Conservation (phyloP, 495 filamentous ascomycete species). For the Trichoderma erinaceum region DNA sequence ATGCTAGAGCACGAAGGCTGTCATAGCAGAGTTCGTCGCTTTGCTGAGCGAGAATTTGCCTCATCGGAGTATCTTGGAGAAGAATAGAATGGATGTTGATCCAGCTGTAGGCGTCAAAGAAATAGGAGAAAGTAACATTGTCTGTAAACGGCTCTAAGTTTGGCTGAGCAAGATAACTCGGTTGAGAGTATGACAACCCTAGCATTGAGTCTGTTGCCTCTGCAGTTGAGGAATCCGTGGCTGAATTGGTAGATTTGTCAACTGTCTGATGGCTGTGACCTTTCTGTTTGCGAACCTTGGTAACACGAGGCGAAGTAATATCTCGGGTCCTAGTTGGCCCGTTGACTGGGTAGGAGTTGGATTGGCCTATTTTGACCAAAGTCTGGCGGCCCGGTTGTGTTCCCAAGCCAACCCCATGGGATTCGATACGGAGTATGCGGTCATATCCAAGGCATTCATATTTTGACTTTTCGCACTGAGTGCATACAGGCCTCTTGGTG, state of each 20-base stretch:
- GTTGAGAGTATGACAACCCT: too few relatives aligned
- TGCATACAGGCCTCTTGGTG: conserved; percentile 24
- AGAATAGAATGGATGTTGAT: conserved; percentile 17
- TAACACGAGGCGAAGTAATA: background rate
- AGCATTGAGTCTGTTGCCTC: background rate
- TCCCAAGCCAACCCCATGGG: conserved; percentile 1
- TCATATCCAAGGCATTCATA: conserved; percentile 1
- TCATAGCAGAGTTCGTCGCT: conserved; percentile 14
- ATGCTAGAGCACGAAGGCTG: conserved; percentile 15
- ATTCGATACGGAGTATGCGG: conserved; percentile 10
- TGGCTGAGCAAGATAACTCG: too few relatives aligned
- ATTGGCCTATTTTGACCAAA: conserved; percentile 16
- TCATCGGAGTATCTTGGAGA: conserved; percentile 15
- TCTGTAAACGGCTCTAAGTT: conserved; percentile 6
- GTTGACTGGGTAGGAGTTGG: background rate
- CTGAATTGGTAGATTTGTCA: background rate
- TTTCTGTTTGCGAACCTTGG: background rate
- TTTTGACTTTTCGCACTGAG: background rate
- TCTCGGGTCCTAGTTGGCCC: background rate
- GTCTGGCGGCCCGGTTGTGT: conserved; percentile 1
- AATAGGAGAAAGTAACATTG: conserved; percentile 16
- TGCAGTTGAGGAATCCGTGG: background rate
- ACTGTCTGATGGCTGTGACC: background rate
- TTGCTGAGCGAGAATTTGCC: background rate
- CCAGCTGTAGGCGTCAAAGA: conserved; percentile 17